Evolutionary conservation across 139 green algal species (phyloP), one percentile per base, ranked within the genome.

Genomic region (Spirogloea muscicola): DNA sequence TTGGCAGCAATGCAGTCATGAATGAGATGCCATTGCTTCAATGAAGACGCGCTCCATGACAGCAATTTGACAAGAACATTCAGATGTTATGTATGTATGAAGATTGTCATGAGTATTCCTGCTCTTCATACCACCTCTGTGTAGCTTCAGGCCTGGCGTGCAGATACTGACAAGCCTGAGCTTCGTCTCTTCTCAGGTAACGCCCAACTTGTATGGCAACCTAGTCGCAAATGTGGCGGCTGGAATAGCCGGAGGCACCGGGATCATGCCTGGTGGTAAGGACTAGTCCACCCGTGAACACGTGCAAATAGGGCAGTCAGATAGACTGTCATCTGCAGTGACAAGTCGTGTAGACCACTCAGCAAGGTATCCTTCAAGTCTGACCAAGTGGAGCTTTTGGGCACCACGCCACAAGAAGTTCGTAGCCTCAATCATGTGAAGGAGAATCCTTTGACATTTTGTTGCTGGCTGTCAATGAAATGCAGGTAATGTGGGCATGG

Each of bases 181-280:
- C n/a, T n/a, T 55, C n/a, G n/a, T 34, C 49, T 5, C 49, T 31
- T 31, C 39, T 3, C 74, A 82, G 74, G 72, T 82, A 5, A 86
- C 70, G 4, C 74, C 74, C 31, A 81, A 81, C 41, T 42, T 81
- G 36, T 81, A 81, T 66, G 74, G 74, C 33, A 74, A 38, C 9
- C 65, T 81, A 37, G 64, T 81, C 2, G 37, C 74, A 31, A 81
- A 81, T 66, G 51, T 52, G 16, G 52, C 58, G 21, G 70, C 78
- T 59, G 74, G 74, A 10, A 77, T 81, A 7, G 75, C 33, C 25
- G 72, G 72, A 2, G 72, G 70, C 36, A 62, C 70, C 3, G 34
- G 33, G 27, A 31, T 77, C n/a, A 65, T 65, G 29, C 64, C 72
- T n/a, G 68, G 68, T 51, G 68, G 68, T 76, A 52, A n/a, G 38